Conservation (phyloP, 176 grass and related monocot genomes). For the Luzula sylvatica region DNA sequence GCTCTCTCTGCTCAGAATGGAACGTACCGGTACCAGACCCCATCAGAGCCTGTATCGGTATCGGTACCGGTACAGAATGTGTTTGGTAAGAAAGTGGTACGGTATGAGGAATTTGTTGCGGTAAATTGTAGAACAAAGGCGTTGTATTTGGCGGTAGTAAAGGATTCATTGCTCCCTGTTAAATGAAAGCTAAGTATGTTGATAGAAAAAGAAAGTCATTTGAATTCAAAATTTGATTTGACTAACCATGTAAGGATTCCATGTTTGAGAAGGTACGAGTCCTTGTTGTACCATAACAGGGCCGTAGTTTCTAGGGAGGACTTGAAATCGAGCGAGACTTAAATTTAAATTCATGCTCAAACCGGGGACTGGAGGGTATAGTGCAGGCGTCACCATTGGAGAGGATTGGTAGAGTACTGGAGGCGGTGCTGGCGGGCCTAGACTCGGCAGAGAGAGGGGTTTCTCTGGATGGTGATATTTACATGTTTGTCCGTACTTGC, state of each 20-base stretch:
- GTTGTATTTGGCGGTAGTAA: conserved; percentile 20
- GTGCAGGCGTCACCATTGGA: conserved; percentile 39
- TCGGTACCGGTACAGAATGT: background rate
- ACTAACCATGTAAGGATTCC: conserved; percentile 79
- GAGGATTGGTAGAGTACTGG: conserved; percentile 48
- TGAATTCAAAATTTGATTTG: background rate
- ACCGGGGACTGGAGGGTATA: conserved; percentile 48
- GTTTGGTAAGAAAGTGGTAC: conserved; percentile 13
- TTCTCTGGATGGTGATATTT: conserved; percentile 66
- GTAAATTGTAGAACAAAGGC: conserved; percentile 16
- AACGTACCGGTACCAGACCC: conserved; percentile 18
- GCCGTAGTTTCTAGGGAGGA: conserved; percentile 59
- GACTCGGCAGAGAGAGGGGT: background rate
- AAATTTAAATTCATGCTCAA: conserved; percentile 43
- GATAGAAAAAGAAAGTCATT: no score
- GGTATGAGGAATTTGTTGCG: conserved; percentile 7
- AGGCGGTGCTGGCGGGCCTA: conserved; percentile 30
- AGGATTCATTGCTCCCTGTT: conserved; percentile 25
- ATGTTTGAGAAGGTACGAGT: conserved; percentile 70
- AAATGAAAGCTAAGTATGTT: background rate
- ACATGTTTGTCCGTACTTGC: conserved; percentile 77
- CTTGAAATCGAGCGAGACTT: conserved; percentile 41
- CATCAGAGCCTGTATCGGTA: conserved; percentile 7
- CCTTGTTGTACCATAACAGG: conserved; percentile 62
- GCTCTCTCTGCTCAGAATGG: conserved; percentile 6